These are phyloP conservation scores for Hanseniaspora meyeri DNA, from an alignment of 805 yeast genomes.

Conservation along the genomic window DNA sequence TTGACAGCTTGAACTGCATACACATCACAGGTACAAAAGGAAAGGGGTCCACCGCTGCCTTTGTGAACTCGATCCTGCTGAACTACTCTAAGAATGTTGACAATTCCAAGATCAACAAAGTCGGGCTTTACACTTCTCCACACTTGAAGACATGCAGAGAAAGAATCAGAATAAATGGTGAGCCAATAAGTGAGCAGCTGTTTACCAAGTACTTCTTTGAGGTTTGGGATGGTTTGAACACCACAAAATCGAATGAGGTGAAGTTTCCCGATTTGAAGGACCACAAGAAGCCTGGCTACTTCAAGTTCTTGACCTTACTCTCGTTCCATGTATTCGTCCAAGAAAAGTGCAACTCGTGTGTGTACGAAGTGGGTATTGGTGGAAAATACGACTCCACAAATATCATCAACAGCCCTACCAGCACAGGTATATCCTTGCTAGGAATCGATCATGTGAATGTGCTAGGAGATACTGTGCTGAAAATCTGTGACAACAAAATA, in stretches of 20 bases:
- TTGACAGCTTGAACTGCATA: slow-evolving; percentile 62
- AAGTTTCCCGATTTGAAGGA: slow-evolving; percentile 63
- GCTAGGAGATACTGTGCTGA: slow-evolving; percentile 75
- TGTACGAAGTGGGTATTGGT: slow-evolving; percentile 96
- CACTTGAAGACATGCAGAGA: slow-evolving; percentile 89
- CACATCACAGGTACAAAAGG: slow-evolving; percentile 98
- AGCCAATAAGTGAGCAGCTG: slow-evolving; percentile 65
- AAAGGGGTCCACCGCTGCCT: slow-evolving; percentile 95
- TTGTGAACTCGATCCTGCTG: slow-evolving; percentile 63
- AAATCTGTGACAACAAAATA: slow-evolving; percentile 92
- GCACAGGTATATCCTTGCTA: slow-evolving; percentile 70
- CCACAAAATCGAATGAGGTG: slow-evolving; percentile 41
- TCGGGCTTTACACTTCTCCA: slow-evolving; percentile 94
- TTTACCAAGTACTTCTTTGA: slow-evolving; percentile 88
- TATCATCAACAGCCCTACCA: slow-evolving; percentile 64
- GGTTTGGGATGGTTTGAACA: slow-evolving; percentile 72
- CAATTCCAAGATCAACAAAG: slow-evolving; percentile 37
- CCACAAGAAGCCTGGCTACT: slow-evolving; percentile 78
- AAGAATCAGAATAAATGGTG: slow-evolving; percentile 75
- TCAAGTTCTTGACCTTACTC: slow-evolving; percentile 75
- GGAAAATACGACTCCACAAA: slow-evolving; percentile 97
- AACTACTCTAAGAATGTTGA: slow-evolving; percentile 39
- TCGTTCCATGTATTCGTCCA: slow-evolving; percentile 82
- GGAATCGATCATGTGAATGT: slow-evolving; percentile 87
- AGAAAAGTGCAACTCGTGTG: slow-evolving; percentile 87